Base-by-base conservation (phyloP, 2,329 filamentous ascomycete species). In the Coniochaeta sp. region DNA sequence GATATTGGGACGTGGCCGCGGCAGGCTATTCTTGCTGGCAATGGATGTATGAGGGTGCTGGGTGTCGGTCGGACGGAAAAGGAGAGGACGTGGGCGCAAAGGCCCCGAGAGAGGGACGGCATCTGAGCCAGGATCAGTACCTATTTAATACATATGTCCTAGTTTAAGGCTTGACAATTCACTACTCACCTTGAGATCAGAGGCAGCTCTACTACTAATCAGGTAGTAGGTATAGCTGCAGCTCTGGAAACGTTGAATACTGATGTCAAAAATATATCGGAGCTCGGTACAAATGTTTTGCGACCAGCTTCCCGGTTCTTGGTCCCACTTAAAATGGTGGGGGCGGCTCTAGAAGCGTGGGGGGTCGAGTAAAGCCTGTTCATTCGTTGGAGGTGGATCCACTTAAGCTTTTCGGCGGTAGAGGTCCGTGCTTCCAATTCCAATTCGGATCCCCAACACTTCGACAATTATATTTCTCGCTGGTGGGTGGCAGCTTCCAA, bases 51-150 rank as follows among this genome's bases (percentile, higher is more conserved):
- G 60, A 57, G 60, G 61, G 60, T 38, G 59, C 33, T 59, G 59
- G 56, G 62, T 63, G 54, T 63, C 50, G 55, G 63, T 57, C 61
- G 65, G 60, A 22, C 64, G 58, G 64, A 63, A 57, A 65, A 64
- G 59, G 61, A 70, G 52, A 67, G 57, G 28, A 67, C 44, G 50
- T 62, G 66, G 24, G 63, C 61, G 58, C 62, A 60, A 31, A 67
- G 65, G 56, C 71, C 70, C 61, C 70, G 71, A 44, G 73, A 71
- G 63, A 74, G 71, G 52, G 70, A 70, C 43, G 72, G 69, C 72
- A 74, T 74, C 66, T 69, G 43, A 19, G 6, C 6, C 3, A n/a
- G 3, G 16, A n/a, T 17, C n/a, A 40, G 38, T 19, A 40, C 38
- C 6, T 17, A 40, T 40, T 3, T 36, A 12, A 3, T 19, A 40